Base-by-base conservation (phyloP, 140 eudicot species). In the Ambrosia hybrid region DNA sequence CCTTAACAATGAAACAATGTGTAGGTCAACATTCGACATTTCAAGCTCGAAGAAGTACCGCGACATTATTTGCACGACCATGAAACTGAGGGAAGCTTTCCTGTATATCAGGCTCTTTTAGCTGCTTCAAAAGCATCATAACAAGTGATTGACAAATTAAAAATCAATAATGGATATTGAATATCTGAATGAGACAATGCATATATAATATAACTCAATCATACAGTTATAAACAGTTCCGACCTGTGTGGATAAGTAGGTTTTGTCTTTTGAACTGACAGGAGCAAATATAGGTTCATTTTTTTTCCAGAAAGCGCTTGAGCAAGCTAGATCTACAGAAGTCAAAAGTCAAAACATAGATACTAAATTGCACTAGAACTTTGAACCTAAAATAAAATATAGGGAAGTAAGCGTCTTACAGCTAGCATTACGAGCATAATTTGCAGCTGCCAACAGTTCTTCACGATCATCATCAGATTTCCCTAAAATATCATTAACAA, bases 391-490 rank as follows among this genome's bases (percentile, higher is more conserved):
- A 36, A 73, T 12, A 68, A 68, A 68, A 14, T 21, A 21, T 21
- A 21, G 26, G 45, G 13, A 3, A 17, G 34, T 21, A 74, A 67
- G 49, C 38, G 11, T 58, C 88, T 70, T 83, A 92, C 98, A 56
- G 79, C 86, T 86, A 72, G 91, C 84, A 86, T 74, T 83, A 71
- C 84, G 85, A 76, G 98, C 95, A 72, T 83, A 78, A 71, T 86
- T 87, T 58, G 95, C 96, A 68, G 96, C 94, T 49, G 90, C 75
- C 52, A 82, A 65, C 79, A 89, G 87, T 65, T 92, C 98, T 71
- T 92, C 98, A 57, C 82, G 91, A 51, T 92, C 98, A 80, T 92
- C 98, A 70, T 85, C 95, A 51, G 86, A 80, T 85, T 89, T 91
- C 68, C 95, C 98, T 92, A 77, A 34, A 83, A 81, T 38, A 68